Percentiles rank a stretch among this genome's conserved stretches.
phyloP scores from a whole-genome alignment of 2,329 filamentous ascomycete species.

The Monilinia aucupariae region DNA sequence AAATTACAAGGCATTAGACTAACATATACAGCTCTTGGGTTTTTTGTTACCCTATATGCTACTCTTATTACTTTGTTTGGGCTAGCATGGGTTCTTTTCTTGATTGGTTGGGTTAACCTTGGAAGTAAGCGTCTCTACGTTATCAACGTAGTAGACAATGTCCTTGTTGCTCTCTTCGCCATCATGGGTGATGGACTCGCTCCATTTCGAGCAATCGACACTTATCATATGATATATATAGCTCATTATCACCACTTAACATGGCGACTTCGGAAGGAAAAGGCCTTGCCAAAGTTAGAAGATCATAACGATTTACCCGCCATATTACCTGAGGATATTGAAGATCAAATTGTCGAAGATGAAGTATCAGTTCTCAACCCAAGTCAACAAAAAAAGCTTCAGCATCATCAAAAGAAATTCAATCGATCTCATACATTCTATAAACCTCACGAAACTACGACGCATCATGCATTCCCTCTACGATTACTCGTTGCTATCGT shows the following conservation, averaged over 20 bases:
- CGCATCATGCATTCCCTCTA: slow-evolving; percentile 74
- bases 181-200: slow-evolving; percentile 65
- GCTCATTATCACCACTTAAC: slow-evolving; percentile 59
- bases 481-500: slow-evolving; percentile 70
- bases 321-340: slow-evolving; percentile 23
- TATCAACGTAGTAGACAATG: slow-evolving; percentile 65
- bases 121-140: slow-evolving; percentile 64
- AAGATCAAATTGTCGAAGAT: slow-evolving; percentile 31
- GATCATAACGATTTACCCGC: slow-evolving; percentile 57
- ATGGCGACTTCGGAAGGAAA: slow-evolving; percentile 53
- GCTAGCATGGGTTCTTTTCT: slow-evolving; percentile 82
- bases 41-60: slow-evolving; percentile 79
- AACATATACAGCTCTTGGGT: slow-evolving; percentile 57
- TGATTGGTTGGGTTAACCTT: slow-evolving; percentile 86
- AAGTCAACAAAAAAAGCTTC: slow-evolving; percentile 62
- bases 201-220: slow-evolving; percentile 73
- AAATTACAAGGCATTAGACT: slow-evolving; percentile 18
- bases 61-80: slow-evolving; percentile 79
- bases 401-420: slow-evolving; percentile 75
- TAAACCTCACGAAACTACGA: slow-evolving; percentile 79
- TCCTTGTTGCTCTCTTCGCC: slow-evolving; percentile 65
- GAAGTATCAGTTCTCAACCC: slow-evolving; percentile 59
- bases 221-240: slow-evolving; percentile 70
- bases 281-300: slow-evolving; percentile 50
- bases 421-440: slow-evolving; percentile 82